Conservation (phyloP, 805 yeast genomes). For the Myxozyma neglecta region DNA sequence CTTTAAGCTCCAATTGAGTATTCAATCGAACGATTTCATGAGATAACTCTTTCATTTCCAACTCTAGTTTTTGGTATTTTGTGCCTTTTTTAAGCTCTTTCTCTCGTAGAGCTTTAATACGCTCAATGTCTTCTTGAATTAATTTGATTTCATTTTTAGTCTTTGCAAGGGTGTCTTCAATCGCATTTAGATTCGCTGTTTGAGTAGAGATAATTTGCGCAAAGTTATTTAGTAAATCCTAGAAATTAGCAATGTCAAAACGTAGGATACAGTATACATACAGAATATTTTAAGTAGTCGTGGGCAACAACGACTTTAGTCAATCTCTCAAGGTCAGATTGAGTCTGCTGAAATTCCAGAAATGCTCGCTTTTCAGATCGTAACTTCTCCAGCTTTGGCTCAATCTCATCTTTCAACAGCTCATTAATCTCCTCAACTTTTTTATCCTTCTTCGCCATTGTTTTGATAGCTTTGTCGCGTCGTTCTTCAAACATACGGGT, state of each 20-base stretch:
- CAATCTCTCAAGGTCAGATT: conserved; percentile 73
- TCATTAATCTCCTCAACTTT: conserved; percentile 76
- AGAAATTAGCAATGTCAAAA: neutral
- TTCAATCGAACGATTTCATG: conserved; percentile 66
- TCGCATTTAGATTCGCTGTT: conserved; percentile 7
- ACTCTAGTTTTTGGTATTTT: conserved; percentile 59
- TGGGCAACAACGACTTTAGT: conserved; percentile 75
- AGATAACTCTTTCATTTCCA: conserved; percentile 53
- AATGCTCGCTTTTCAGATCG: conserved; percentile 79
- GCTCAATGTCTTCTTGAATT: conserved; percentile 61
- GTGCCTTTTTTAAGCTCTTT: conserved; percentile 62
- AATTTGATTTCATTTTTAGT: conserved; percentile 51
- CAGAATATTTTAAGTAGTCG: conserved; percentile 55
- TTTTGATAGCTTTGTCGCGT: conserved; percentile 84
- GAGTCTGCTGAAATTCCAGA: conserved; percentile 82
- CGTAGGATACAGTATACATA: neutral
- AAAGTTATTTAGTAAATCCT: conserved; percentile 19
- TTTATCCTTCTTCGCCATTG: conserved; percentile 87
- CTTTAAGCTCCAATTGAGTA: conserved; percentile 61
- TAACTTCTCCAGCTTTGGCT: conserved; percentile 81
- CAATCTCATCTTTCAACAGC: conserved; percentile 80
- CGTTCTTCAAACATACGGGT: conserved; percentile 94
- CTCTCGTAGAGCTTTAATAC: conserved; percentile 54
- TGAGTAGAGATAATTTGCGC: conserved; percentile 12
- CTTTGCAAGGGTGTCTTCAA: conserved; percentile 8